Base-by-base conservation (phyloP, 1,284 basidiomycete genomes). In the Leccinum pachyderme region DNA sequence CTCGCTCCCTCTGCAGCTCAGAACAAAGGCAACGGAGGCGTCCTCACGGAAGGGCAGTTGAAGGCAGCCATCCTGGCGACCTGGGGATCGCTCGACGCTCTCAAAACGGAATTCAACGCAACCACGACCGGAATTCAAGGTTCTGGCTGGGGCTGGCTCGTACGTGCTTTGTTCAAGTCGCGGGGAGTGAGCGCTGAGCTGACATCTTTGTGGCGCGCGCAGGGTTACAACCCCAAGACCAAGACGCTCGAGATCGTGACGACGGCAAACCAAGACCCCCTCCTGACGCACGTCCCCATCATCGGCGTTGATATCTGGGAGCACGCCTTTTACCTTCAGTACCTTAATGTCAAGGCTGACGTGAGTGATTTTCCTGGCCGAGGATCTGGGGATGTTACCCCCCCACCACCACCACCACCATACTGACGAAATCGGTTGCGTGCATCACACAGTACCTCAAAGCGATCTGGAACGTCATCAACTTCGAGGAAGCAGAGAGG, bases 71-170 rank as follows among this genome's bases (percentile, higher is more conserved):
- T 95, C 65, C 75, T 78, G 13, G 70, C 77, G 13, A 68, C 76
- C 44, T 95, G 88, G 67, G 92, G 91, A 59, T 79, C 80, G 44
- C 66, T 93, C 60, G 90, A 95, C 1, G 76, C 75, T 52, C 70
- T 92, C 58, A 82, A 84, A 73, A 80, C 79, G 62, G 75, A 83
- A 61, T 86, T 91, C 76, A 91, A 89, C 71, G 71, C 87, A n/a
- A 79, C 82, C 41, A 90, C 93, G 44, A 82, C 84, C 51, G 88
- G 76, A 48, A 92, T 96, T 63, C 94, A 95, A 73, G 94, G 93
- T 47, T 93, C 90, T 52, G 93, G 93, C 56, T 96, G 93, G 94
- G 91, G 89, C 59, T 96, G 94, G 93, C 81, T 95, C 68, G 89
- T 89, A 64, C 41, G 41, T 44, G 4, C 15, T 24, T 15, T 24